A percentile compares a stretch with the other conserved stretches of the same genome.
Conservation (phyloP, 1,139 yeast species). For the Blastobotrys malaysiensis region DNA sequence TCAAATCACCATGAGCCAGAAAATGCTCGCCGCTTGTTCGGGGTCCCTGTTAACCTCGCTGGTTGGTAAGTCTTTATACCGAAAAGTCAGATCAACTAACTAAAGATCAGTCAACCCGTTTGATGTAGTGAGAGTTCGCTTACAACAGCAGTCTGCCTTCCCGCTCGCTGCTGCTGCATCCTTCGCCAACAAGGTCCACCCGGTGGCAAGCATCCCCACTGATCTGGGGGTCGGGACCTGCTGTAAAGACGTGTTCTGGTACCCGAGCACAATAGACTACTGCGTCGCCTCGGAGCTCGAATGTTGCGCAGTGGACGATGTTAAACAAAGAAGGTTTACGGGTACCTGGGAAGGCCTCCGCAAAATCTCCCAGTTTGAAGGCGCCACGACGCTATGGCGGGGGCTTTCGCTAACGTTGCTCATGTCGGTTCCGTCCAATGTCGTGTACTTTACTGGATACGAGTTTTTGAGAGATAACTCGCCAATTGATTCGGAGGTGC, state of each 20-base stretch:
- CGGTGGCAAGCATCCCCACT: conserved; percentile 25
- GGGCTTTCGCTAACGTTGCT: conserved; percentile 77
- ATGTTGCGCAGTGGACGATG: conserved; percentile 34
- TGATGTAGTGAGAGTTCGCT: conserved; percentile 84
- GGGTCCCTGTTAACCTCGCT: conserved; percentile 88
- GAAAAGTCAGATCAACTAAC: not conserved
- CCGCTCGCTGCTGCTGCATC: conserved; percentile 20
- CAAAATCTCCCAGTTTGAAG: conserved; percentile 66
- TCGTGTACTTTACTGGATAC: conserved; percentile 90
- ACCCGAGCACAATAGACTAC: conserved; percentile 36
- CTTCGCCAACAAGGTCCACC: conserved; percentile 18
- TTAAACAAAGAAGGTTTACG: conserved; percentile 33
- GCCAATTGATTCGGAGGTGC: conserved; percentile 45
- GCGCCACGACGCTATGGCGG: conserved; percentile 74
- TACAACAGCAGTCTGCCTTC: conserved; percentile 71
- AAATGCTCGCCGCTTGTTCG: conserved; percentile 85
- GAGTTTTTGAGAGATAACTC: conserved; percentile 76
- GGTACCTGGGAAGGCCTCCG: conserved; percentile 72
- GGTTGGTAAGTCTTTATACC: conserved; percentile 21
- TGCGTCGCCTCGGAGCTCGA: conserved; percentile 36
- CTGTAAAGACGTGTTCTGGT: conserved; percentile 38
- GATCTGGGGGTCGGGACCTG: conserved; percentile 36
- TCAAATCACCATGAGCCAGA: conserved; percentile 46
- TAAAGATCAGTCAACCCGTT: conserved; percentile 73
- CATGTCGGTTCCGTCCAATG: conserved; percentile 91